Conservation (phyloP, 2,329 filamentous ascomycete genomes). For the Xenoacremonium recifei region DNA sequence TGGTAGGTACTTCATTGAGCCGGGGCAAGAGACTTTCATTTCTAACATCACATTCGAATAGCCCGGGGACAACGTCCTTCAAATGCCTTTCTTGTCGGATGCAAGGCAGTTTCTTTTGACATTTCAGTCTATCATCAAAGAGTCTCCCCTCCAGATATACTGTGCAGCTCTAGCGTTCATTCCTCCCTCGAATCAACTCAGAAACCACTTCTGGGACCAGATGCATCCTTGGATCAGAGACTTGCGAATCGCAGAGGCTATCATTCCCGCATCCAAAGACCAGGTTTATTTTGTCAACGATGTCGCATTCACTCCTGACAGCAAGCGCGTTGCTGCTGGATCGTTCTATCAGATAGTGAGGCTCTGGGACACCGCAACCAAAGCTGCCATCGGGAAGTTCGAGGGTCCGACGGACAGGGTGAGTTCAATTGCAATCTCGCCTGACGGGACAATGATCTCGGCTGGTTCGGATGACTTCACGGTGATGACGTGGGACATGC, state of each 20-base stretch:
- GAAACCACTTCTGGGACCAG: neutral
- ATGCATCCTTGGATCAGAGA: conserved; percentile 4
- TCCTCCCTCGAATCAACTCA: neutral
- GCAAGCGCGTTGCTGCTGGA: too few species aligned
- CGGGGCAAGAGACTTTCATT: neutral
- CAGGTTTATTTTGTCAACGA: too few species aligned
- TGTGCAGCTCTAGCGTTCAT: conserved; percentile 2
- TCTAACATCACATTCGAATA: neutral
- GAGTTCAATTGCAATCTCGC: neutral
- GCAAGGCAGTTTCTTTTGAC: neutral
- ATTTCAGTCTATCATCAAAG: neutral
- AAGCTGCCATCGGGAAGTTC: neutral
- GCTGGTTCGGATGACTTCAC: neutral
- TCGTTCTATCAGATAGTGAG: too few species aligned
- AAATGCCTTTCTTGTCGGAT: neutral
- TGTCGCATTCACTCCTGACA: too few species aligned
- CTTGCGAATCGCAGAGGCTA: too few species aligned
- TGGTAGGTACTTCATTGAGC: neutral
- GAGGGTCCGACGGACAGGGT: neutral
- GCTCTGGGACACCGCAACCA: too few species aligned
- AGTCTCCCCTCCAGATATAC: conserved; percentile 4
- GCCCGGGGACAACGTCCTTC: neutral
- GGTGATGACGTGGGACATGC: neutral
- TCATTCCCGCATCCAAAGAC: neutral
- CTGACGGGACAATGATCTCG: neutral